Percentiles rank a stretch among this genome's conserved stretches.
phyloP scores from a whole-genome alignment of 768 basidiomycete genomes.

The Boletus edulis region DNA sequence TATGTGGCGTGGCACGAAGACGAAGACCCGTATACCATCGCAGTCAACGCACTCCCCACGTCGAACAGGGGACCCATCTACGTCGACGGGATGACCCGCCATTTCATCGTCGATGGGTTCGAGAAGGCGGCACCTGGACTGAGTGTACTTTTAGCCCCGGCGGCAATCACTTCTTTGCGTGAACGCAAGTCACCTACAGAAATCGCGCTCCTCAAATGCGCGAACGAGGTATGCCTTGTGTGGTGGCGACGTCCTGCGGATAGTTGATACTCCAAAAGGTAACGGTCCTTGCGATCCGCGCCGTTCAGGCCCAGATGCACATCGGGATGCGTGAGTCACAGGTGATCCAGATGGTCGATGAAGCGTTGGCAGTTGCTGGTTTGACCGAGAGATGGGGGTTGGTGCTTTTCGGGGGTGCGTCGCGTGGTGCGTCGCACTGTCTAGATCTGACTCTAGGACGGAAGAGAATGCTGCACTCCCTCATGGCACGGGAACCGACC shows the following conservation, averaged over 20 bases:
- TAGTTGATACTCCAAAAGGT: constrained; percentile 44
- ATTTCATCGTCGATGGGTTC: constrained; percentile 67
- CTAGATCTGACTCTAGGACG: constrained; percentile 1
- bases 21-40: constrained; percentile 59
- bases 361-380: constrained; percentile 56
- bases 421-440: background rate
- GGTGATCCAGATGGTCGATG: constrained; percentile 54
- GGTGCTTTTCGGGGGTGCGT: constrained; percentile 76
- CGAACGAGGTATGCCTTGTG: constrained; percentile 59
- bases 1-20: constrained; percentile 69
- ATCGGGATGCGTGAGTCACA: constrained; percentile 78
- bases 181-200: constrained; percentile 76
- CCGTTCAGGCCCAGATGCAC: constrained; percentile 55
- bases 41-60: constrained; percentile 30
- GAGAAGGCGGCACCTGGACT: constrained; percentile 40
- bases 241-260: background rate
- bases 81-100: constrained; percentile 58
- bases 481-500: constrained; percentile 77
- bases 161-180: constrained; percentile 55
- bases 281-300: constrained; percentile 73
- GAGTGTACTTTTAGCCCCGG: constrained; percentile 48
- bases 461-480: constrained; percentile 85
- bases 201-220: constrained; percentile 69
- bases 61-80: constrained; percentile 41
- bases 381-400: constrained; percentile 57